phyloP scores from a whole-genome alignment of 1,284 basidiomycete genomes.

The Papiliotrema terrestris region DNA sequence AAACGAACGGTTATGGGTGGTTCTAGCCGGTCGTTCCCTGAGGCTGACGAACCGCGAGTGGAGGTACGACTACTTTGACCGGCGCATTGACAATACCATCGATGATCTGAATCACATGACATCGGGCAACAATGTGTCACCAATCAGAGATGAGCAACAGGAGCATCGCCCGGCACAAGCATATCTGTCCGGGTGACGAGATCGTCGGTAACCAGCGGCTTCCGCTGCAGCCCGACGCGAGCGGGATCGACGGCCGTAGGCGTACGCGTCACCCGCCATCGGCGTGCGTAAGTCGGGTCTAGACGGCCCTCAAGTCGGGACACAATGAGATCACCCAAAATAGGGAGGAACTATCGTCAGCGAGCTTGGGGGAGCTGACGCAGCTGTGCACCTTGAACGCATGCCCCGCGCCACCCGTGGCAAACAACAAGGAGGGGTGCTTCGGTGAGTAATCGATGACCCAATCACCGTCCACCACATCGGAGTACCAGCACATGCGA shows the following conservation, averaged over 20 bases:
- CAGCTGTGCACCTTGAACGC: conserved; percentile 63
- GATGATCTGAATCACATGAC: too few relatives aligned
- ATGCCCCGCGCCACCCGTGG: conserved; percentile 75
- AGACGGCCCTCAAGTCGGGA: conserved; percentile 64
- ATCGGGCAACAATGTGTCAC: too few relatives aligned
- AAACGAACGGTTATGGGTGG: too few relatives aligned
- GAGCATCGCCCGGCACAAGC: background rate
- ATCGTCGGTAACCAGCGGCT: conserved; percentile 10
- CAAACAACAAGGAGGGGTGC: conserved; percentile 61
- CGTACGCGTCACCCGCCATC: conserved; percentile 40
- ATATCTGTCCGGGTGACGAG: conserved; percentile 9
- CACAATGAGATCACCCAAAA: conserved; percentile 65
- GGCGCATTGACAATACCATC: too few relatives aligned
- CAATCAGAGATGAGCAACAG: too few relatives aligned
- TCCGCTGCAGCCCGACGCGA: conserved; percentile 8
- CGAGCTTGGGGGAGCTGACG: background rate
- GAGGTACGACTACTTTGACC: too few relatives aligned
- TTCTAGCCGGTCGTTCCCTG: too few relatives aligned
- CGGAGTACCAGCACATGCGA: conserved; percentile 72
- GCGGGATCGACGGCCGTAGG: conserved; percentile 7
- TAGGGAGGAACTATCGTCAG: conserved; percentile 55
- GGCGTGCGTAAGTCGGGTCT: conserved; percentile 53
- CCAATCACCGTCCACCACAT: conserved; percentile 63
- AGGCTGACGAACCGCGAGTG: too few relatives aligned
- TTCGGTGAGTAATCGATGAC: conserved; percentile 65